These are phyloP conservation scores for Aspergillus luchuensis DNA, from an alignment of 2,329 filamentous ascomycete species.

Conservation along the genomic window DNA sequence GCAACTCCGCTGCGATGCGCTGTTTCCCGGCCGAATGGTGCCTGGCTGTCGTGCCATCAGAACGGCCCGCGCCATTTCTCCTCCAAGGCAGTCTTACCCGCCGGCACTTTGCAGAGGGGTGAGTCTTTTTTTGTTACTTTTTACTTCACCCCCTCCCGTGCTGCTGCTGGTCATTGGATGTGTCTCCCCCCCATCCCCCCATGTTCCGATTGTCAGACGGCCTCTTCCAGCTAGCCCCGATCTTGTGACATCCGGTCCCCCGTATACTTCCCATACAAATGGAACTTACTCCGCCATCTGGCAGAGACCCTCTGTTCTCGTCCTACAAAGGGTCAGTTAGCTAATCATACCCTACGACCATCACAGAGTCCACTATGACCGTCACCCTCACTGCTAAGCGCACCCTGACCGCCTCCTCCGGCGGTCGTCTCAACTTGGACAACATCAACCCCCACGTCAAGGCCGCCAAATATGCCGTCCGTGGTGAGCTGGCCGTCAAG, in stretches of 20 bases:
- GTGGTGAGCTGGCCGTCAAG: slow-evolving; percentile 90
- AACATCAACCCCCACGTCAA: slow-evolving; percentile 93
- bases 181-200: background rate
- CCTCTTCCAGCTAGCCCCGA: slow-evolving; percentile 14
- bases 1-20: slow-evolving; percentile 33
- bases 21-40: slow-evolving; percentile 33
- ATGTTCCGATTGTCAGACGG: slow-evolving; percentile 13
- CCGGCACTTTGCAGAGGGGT: slow-evolving; percentile 9
- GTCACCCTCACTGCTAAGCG: slow-evolving; percentile 33
- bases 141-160: background rate
- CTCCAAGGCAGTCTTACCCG: slow-evolving; percentile 17
- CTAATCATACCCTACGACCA: background rate
- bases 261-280: slow-evolving; percentile 13
- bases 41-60: slow-evolving; percentile 27
- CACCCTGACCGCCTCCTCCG: slow-evolving; percentile 49
- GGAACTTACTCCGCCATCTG: slow-evolving; percentile 1
- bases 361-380: slow-evolving; percentile 30
- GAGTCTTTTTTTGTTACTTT: slow-evolving; percentile 4
- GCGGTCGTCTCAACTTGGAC: slow-evolving; percentile 65
- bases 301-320: background rate
- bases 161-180: slow-evolving; percentile 2
- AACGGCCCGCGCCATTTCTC: slow-evolving; percentile 17
- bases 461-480: slow-evolving; percentile 91
- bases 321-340: background rate
- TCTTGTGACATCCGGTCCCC: slow-evolving; percentile 19